Evolutionary conservation across 1,284 basidiomycete species (phyloP).

Genomic region (Tranzscheliella williamsii): DNA sequence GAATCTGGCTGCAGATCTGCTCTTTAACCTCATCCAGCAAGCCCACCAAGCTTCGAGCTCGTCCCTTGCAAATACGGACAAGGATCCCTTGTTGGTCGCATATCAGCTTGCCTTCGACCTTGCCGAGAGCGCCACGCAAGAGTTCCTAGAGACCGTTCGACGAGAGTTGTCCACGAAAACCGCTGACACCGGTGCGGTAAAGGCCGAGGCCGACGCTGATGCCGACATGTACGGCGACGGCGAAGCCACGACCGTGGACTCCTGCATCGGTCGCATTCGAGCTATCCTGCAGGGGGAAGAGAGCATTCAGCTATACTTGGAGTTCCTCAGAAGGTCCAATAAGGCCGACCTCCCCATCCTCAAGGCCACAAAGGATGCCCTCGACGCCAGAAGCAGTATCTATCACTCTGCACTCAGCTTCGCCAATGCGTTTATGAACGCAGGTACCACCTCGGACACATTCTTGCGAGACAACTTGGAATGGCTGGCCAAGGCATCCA

Average conservation of each 20-base stretch:
- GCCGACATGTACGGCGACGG: constrained; percentile 38
- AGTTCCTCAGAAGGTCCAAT: constrained; percentile 58
- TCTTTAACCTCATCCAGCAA: constrained; percentile 49
- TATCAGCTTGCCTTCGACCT: constrained; percentile 60
- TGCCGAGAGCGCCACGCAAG: constrained; percentile 60
- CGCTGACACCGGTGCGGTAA: constrained; percentile 6
- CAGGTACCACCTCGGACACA: constrained; percentile 60
- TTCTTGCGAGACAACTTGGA: constrained; percentile 61
- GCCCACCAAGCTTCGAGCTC: constrained; percentile 47
- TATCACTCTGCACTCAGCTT: constrained; percentile 60
- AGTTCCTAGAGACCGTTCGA: constrained; percentile 58
- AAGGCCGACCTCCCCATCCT: constrained; percentile 58
- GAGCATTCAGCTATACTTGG: constrained; percentile 59
- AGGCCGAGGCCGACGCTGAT: constrained; percentile 23
- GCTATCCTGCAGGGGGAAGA: constrained; percentile 58
- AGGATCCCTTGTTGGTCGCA: constrained; percentile 54
- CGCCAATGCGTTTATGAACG: constrained; percentile 60
- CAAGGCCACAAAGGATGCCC: constrained; percentile 57
- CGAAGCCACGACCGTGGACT: constrained; percentile 29
- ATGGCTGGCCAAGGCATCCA: constrained; percentile 61
- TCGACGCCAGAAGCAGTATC: constrained; percentile 59
- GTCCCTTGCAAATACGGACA: constrained; percentile 45
- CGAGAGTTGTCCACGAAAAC: constrained; percentile 32
- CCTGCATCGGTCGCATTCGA: constrained; percentile 44
- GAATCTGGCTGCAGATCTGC: constrained; percentile 46